Conservation (phyloP, 1,139 yeast genomes). For the Taphrina confusa region DNA sequence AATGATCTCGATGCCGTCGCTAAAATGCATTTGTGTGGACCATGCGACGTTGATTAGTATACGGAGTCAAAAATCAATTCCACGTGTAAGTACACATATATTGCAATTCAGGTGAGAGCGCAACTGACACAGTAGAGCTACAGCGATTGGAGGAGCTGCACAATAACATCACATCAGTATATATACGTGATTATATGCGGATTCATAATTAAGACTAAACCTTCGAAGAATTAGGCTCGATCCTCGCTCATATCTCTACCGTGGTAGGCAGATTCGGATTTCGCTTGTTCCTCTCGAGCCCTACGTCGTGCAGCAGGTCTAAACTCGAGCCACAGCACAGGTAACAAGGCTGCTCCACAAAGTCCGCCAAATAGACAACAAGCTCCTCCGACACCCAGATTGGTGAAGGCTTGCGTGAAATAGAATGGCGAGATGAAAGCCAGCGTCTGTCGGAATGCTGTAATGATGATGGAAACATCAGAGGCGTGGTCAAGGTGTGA, state of each 20-base stretch:
- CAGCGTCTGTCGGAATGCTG: neutral
- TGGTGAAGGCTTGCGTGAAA: slow-evolving; percentile 3
- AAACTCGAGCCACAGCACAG: slow-evolving; percentile 8
- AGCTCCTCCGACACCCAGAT: slow-evolving; percentile 5
- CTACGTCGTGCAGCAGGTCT: neutral
- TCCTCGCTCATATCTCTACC: neutral
- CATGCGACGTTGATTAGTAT: too few species aligned
- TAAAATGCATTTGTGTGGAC: too few species aligned
- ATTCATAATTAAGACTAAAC: too few species aligned
- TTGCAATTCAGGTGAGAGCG: too few species aligned
- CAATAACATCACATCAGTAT: too few species aligned
- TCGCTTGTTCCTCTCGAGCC: neutral
- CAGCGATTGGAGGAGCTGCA: too few species aligned
- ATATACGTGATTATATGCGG: too few species aligned
- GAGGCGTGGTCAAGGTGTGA: slow-evolving; percentile 1
- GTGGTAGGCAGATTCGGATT: neutral
- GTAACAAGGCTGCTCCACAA: neutral
- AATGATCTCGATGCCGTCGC: too few species aligned
- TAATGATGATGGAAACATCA: slow-evolving; percentile 7
- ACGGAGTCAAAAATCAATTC: too few species aligned
- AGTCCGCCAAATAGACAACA: neutral
- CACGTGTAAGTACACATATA: too few species aligned
- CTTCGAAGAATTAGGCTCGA: too few species aligned
- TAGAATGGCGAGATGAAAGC: slow-evolving; percentile 13
- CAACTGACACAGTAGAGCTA: too few species aligned